These are phyloP conservation scores for Xerocomellus chrysenteron DNA, from an alignment of 768 basidiomycete species.

Conservation along the genomic window DNA sequence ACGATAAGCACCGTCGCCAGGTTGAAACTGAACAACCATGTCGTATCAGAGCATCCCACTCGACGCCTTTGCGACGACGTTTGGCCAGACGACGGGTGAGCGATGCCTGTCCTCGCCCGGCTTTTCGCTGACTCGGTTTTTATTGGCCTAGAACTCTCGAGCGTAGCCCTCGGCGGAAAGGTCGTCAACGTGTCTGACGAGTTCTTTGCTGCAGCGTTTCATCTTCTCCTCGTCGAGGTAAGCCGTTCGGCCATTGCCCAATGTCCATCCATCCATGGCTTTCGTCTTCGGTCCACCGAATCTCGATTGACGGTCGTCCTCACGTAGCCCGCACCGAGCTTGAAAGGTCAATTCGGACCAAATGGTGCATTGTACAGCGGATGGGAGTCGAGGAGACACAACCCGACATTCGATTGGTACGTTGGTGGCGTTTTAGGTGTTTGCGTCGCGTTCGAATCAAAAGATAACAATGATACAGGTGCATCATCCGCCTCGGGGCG, in stretches of 20 bases:
- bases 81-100: slow-evolving; percentile 54
- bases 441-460: too few species aligned
- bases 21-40: slow-evolving; percentile 33
- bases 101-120: too few species aligned
- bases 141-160: slow-evolving; percentile 72
- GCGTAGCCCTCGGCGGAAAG: slow-evolving; percentile 75
- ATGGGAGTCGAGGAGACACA: slow-evolving; percentile 93
- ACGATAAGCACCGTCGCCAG: too few species aligned
- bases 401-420: slow-evolving; percentile 85
- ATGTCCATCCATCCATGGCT: too few species aligned
- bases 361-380: slow-evolving; percentile 93
- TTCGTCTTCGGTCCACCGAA: background rate
- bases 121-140: background rate
- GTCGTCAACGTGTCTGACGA: slow-evolving; percentile 86
- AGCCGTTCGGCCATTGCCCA: slow-evolving; percentile 13
- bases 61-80: slow-evolving; percentile 46
- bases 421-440: slow-evolving; percentile 3
- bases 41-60: slow-evolving; percentile 43
- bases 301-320: background rate
- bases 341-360: slow-evolving; percentile 97
- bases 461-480: slow-evolving; percentile 50
- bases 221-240: slow-evolving; percentile 83
- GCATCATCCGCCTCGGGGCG: slow-evolving; percentile 85
- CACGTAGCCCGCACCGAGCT: slow-evolving; percentile 72
- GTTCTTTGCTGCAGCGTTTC: slow-evolving; percentile 87